A percentile compares a stretch with the other conserved stretches of the same genome.
Evolutionary conservation across 805 yeast species (phyloP).

Genomic region (Grigorovia transvaalensis): DNA sequence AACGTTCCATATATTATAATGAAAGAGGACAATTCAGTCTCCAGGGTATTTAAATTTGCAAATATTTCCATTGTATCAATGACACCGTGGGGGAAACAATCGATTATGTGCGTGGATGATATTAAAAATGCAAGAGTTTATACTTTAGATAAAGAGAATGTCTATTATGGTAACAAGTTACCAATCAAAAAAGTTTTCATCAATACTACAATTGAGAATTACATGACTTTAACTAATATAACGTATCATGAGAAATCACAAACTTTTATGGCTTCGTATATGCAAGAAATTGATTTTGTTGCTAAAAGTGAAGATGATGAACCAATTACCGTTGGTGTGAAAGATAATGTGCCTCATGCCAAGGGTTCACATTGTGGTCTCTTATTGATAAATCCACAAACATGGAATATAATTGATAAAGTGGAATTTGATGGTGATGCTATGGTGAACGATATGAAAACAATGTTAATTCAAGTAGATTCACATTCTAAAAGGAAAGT

Average conservation of each 20-base stretch:
- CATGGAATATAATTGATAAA: slow-evolving; percentile 69
- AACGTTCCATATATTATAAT: slow-evolving; percentile 56
- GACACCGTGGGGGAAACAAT: slow-evolving; percentile 28
- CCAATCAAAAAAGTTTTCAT: slow-evolving; percentile 45
- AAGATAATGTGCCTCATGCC: slow-evolving; percentile 40
- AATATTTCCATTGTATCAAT: slow-evolving; percentile 57
- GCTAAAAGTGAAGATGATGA: slow-evolving; percentile 69
- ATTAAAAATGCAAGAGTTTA: slow-evolving; percentile 54
- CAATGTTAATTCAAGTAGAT: slow-evolving; percentile 30
- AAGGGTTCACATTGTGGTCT: slow-evolving; percentile 48
- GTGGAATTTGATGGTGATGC: slow-evolving; percentile 60
- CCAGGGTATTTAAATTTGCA: slow-evolving; percentile 58
- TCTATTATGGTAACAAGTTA: slow-evolving; percentile 48
- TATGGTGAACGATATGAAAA: slow-evolving; percentile 32
- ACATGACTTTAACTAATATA: slow-evolving; percentile 47
- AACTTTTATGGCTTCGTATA: slow-evolving; percentile 53
- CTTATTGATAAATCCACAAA: slow-evolving; percentile 57
- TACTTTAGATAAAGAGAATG: slow-evolving; percentile 26
- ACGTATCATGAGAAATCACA: slow-evolving; percentile 60
- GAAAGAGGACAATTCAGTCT: slow-evolving; percentile 53
- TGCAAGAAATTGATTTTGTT: slow-evolving; percentile 46
- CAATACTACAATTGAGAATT: slow-evolving; percentile 30
- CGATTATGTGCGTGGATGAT: slow-evolving; percentile 61
- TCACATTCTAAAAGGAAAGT: slow-evolving; percentile 36
- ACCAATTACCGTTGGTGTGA: slow-evolving; percentile 44